Base-by-base conservation (phyloP, 805 yeast species). In the Candida yuanshanica region DNA sequence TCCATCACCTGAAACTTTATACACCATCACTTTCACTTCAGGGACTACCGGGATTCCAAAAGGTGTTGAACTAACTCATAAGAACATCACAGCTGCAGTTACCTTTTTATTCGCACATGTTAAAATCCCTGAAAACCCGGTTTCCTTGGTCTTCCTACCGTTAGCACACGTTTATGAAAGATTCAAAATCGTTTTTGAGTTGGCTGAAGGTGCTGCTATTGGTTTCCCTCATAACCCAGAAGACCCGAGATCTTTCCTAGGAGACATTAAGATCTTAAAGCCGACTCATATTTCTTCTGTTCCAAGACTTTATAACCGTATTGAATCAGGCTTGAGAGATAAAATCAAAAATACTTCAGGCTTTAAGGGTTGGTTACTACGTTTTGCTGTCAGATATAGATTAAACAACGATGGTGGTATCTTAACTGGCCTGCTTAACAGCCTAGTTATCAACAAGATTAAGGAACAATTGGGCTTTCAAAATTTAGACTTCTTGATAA, bases 11-110 rank as follows among this genome's bases (percentile, higher is more conserved):
- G 70, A 74, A 13, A 70, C 74, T 20, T 36, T 73, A 16, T 78
- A 76, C 56, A 79, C 89, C 14, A 74, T 83, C 36, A 76, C 82
- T 7, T 82, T 81, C 57, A 83, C 90, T 2, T 79, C 86, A 0
- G 90, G 90, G 24, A 82, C 90, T 2, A 81, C 89, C 1, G 88
- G 88, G 14, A 60, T 71, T 14, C 90, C 90, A 36, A 82, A 83
- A 60, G 90, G 90, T 39, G 89, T 79, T 14, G 74, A 70, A 37
- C 44, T 75, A 33, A 65, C 74, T 8, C 87, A 82, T 37, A 62
- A 63, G 10, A 72, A 71, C 52, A 67, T 74, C 10, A 64, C 72
- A 11, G 70, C 83, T 3, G 72, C 68, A 7, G 72, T 76, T 33
- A 69, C 73, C 2, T 61, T 70, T 32, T 56, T 70, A 0, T 62